Evolutionary conservation across 495 filamentous ascomycete genomes (phyloP).

Genomic region (Podospora pseudocomata): DNA sequence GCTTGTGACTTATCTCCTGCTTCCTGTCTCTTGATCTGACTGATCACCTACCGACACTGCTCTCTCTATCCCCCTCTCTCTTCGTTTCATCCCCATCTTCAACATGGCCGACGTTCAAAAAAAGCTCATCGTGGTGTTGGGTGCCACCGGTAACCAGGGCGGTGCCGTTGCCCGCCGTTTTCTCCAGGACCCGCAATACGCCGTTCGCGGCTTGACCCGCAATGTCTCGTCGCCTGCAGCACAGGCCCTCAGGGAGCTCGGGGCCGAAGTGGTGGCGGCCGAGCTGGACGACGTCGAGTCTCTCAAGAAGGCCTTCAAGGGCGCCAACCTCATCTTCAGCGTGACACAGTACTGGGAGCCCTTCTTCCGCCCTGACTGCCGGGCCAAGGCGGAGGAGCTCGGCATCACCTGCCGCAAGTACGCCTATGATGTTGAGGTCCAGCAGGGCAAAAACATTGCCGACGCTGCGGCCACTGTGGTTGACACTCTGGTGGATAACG

Average conservation of each 20-base stretch:
- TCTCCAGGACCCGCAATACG: slow-evolving; percentile 31
- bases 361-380: slow-evolving; percentile 35
- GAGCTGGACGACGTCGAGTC: slow-evolving; percentile 41
- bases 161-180: slow-evolving; percentile 41
- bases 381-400: slow-evolving; percentile 21
- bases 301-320: slow-evolving; percentile 41
- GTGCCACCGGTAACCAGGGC: slow-evolving; percentile 46
- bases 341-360: slow-evolving; percentile 53
- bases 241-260: slow-evolving; percentile 35
- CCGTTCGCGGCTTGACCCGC: slow-evolving; percentile 48
- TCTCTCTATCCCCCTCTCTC: neutral
- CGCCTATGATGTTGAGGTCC: slow-evolving; percentile 48
- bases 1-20: neutral
- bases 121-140: slow-evolving; percentile 41
- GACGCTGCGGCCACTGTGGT: slow-evolving; percentile 48
- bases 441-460: slow-evolving; percentile 52
- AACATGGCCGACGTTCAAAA: slow-evolving; percentile 6
- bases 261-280: slow-evolving; percentile 43
- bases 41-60: neutral
- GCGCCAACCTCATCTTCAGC: slow-evolving; percentile 48
- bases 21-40: neutral
- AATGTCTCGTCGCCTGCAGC: slow-evolving; percentile 40
- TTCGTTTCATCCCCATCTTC: neutral
- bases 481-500: slow-evolving; percentile 43
- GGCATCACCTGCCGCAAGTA: slow-evolving; percentile 36